Base-by-base conservation (phyloP, 768 basidiomycete species). In the Lentinula lateritia region DNA sequence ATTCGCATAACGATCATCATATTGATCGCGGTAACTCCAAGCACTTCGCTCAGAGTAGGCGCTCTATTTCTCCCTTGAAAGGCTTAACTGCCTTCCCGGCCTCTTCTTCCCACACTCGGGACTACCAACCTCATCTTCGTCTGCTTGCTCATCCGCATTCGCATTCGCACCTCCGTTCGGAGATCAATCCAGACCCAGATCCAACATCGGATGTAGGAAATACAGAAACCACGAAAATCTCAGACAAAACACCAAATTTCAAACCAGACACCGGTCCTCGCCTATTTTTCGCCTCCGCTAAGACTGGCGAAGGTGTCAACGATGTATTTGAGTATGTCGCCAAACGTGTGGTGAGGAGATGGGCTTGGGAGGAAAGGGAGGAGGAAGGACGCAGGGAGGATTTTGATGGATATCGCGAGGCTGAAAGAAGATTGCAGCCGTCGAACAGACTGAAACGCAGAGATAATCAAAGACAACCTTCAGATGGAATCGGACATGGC, bases 281-380 rank as follows among this genome's bases (percentile, higher is more conserved):
- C 70, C 73, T 92, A 10, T 90, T 92, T 71, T 87, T 89, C 68
- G 83, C 89, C 6, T 89, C 87, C 0, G 90, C 92, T 2, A 90
- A 90, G 72, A 90, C 88, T 4, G 92, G 92, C 0, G 80, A 83
- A 39, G 86, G 88, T 7, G 89, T 92, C 0, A 54, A 68, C 1
- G 87, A 86, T 0, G 86, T 91, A n/a, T 93, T 93, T 67, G 87
- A 84, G 69, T 92, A 92, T 66, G 77, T 93, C 45, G 88, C 84
- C 4, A 68, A 73, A 53, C 76, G 90, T 32, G 87, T 93, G 8
- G 78, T 86, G 39, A 67, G 69, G 63, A 74, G 80, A 63, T 87
- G 85, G 84, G 90, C 87, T 67, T 84, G 84, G 67, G 87, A 90
- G 60, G 89, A 88, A 59, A 74, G 75, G 13, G 60, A 79, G 10